A percentile compares a stretch with the other conserved stretches of the same genome.
These are phyloP conservation scores for Dillenia turbinata DNA, from an alignment of 164 flowering plant species.

Conservation along the genomic window DNA sequence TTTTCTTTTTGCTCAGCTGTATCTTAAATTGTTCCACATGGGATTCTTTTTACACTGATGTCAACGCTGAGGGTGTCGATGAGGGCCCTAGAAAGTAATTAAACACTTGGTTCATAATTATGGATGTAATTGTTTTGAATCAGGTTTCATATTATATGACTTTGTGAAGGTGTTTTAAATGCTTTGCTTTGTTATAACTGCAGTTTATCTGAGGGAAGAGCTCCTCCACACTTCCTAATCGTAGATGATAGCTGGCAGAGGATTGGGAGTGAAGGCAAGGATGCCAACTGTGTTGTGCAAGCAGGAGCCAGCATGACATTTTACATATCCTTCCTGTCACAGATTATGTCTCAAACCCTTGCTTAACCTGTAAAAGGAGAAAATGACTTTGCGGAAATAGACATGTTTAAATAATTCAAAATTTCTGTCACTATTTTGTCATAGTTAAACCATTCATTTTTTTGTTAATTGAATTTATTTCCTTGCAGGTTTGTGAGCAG, in stretches of 20 bases:
- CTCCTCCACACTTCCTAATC: conserved; percentile 81
- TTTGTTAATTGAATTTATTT: background rate
- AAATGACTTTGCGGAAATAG: too few relatives aligned
- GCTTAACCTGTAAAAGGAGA: too few relatives aligned
- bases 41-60: conserved; percentile 98
- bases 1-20: too few relatives aligned
- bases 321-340: background rate
- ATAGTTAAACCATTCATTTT: background rate
- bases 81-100: conserved; percentile 76
- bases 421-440: conserved; percentile 11
- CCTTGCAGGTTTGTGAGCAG: conserved; percentile 79
- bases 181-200: conserved; percentile 4
- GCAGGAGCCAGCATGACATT: conserved; percentile 89
- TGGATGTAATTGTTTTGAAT: too few relatives aligned
- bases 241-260: conserved; percentile 99
- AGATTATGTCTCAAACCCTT: too few relatives aligned
- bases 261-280: conserved; percentile 55
- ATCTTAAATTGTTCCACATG: conserved; percentile 40
- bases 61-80: conserved; percentile 89
- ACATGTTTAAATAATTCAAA: too few relatives aligned
- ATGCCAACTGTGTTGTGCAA: conserved; percentile 50
- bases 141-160: too few relatives aligned
- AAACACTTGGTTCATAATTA: background rate
- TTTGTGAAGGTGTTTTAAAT: background rate
- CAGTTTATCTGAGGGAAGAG: conserved; percentile 78